Evolutionary conservation across 129 eudicot species (phyloP), one percentile per base, ranked within the genome.

Genomic region (Sambucus nigra): DNA sequence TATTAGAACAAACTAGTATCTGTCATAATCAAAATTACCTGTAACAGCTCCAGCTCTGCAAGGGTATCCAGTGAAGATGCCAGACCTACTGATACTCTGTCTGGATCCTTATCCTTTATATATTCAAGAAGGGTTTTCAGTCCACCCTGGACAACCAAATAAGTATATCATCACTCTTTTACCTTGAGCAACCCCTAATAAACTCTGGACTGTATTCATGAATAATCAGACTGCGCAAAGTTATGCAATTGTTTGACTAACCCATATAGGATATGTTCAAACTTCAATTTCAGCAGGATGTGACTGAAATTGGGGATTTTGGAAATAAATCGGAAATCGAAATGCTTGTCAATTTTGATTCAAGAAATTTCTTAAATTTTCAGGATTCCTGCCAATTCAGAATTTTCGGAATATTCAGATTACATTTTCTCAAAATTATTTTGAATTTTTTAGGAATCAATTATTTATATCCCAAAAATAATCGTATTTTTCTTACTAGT

Each of bases 61-160:
- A 91, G 57, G 26, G 84, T 76, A 73, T 91, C 99, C 48, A 91
- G 77, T 55, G 99, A 70, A 82, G 94, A 82, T 21, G 99, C 95
- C 42, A 91, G 99, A 24, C 81, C 73, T 54, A 86, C 47, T 27
- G 99, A 91, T 48, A 91, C 89, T 71, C 56, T 75, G 67, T 91
- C 99, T 25, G 99, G 73, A 76, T 91, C 94, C 64, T 91, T 86
- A 45, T 91, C 95, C 63, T 91, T 86, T 35, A 91, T 91, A 64
- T 67, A 62, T 28, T 54, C 70, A 45, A 91, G 94, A 28, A 91
- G 91, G 47, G 58, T 63, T 68, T 79, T 79, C 72, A 91, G 59
- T 64, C 94, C 99, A 63, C 80, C 89, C 99, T 91, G 64, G 19
- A 52, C 26, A 55, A 4, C 16, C 63, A 73, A 70, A 63, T 38